Conservation (phyloP, 345 rosid species). For the Linum tenue region DNA sequence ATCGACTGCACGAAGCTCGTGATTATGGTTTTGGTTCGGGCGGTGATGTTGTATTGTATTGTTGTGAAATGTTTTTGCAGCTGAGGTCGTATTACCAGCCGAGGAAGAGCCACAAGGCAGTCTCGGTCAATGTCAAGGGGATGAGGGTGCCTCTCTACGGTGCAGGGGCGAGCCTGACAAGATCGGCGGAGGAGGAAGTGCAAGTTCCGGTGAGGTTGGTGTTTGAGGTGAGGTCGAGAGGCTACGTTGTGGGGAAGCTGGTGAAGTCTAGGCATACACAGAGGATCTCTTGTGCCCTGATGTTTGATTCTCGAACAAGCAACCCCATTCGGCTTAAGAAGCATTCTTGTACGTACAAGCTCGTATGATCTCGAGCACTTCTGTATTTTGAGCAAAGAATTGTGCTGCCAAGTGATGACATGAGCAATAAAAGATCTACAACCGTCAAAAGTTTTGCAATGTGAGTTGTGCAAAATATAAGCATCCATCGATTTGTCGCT, state of each 20-base stretch:
- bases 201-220: constrained; percentile 10
- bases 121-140: constrained; percentile 12
- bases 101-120: constrained; percentile 16
- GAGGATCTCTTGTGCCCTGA: constrained; percentile 13
- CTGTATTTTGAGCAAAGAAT: neutral
- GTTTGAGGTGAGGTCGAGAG: constrained; percentile 11
- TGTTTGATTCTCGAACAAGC: neutral
- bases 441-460: no score
- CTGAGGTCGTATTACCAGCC: constrained; percentile 15
- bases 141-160: constrained; percentile 15
- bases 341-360: neutral
- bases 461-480: no score
- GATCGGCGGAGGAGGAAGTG: neutral
- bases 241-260: constrained; percentile 19
- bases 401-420: neutral
- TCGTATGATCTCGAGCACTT: neutral
- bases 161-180: constrained; percentile 8
- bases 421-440: no score
- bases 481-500: no score
- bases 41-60: no score
- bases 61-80: constrained; percentile 1
- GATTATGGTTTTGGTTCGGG: no score
- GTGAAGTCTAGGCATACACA: constrained; percentile 12
- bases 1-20: neutral
- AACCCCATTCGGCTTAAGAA: neutral